Percentiles rank a stretch among this genome's conserved stretches.
phyloP scores from a whole-genome alignment of 75 land plant genomes.

The Sequoia sempervirens region DNA sequence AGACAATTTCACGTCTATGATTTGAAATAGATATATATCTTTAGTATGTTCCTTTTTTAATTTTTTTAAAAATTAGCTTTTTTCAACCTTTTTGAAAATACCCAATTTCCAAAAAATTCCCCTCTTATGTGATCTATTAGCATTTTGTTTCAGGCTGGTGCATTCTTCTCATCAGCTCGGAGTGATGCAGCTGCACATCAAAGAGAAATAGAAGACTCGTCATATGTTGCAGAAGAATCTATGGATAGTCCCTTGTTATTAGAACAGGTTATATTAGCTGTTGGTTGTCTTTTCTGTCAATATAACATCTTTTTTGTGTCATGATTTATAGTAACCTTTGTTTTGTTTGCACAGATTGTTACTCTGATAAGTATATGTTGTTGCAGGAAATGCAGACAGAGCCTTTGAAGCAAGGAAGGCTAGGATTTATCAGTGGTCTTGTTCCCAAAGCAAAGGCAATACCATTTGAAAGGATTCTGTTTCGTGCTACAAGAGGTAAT shows the following conservation, averaged over 20 bases:
- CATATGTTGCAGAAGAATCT: slow-evolving; percentile 30
- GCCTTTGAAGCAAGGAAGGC: slow-evolving; percentile 71
- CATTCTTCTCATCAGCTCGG: slow-evolving; percentile 54
- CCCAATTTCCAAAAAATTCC: no score
- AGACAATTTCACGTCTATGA: no score
- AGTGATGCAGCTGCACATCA: slow-evolving; percentile 54
- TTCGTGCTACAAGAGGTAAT: slow-evolving; percentile 96
- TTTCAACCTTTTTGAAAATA: no score
- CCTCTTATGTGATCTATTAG: neutral
- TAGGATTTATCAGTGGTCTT: slow-evolving; percentile 77
- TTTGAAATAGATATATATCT: no score
- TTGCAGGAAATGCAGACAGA: slow-evolving; percentile 71
- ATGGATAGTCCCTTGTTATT: slow-evolving; percentile 54
- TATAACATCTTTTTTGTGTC: neutral
- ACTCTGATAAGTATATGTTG: neutral
- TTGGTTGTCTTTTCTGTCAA: neutral
- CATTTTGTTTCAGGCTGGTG: slow-evolving; percentile 56
- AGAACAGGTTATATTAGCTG: slow-evolving; percentile 30
- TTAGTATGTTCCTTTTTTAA: neutral
- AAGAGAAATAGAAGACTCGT: slow-evolving; percentile 41
- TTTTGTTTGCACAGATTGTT: neutral
- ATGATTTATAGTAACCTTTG: neutral
- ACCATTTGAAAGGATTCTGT: slow-evolving; percentile 91
- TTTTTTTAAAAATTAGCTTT: no score
- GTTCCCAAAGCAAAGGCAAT: slow-evolving; percentile 73